Conservation (phyloP, 495 filamentous ascomycete genomes). For the Parmelia sp. region DNA sequence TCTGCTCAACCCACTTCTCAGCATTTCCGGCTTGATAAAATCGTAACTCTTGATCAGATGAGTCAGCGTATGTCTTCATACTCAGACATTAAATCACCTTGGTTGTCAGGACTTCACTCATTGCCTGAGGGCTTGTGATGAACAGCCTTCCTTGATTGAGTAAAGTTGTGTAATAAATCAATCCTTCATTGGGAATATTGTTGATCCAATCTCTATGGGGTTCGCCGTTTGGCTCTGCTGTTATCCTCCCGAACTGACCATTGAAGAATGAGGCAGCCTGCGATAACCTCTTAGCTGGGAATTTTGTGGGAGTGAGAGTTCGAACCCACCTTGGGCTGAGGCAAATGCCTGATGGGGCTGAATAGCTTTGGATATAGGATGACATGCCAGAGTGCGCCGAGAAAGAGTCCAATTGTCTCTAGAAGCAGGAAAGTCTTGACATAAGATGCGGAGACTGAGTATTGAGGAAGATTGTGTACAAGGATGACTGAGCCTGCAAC, state of each 20-base stretch:
- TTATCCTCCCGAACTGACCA: constrained; percentile 53
- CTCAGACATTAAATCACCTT: no score
- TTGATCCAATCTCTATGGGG: constrained; percentile 63
- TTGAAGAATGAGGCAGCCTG: constrained; percentile 25
- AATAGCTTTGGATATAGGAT: constrained; percentile 66
- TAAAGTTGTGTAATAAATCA: constrained; percentile 62
- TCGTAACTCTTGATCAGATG: constrained; percentile 76
- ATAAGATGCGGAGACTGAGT: constrained; percentile 13
- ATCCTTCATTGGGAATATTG: constrained; percentile 72
- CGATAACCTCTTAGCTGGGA: not conserved
- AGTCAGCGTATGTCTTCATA: no score
- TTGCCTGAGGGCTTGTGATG: constrained; percentile 55
- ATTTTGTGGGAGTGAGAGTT: not conserved
- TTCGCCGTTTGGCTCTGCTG: constrained; percentile 51
- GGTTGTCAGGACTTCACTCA: constrained; percentile 58
- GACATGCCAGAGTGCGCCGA: constrained; percentile 42
- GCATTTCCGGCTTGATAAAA: constrained; percentile 61
- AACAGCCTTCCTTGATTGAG: constrained; percentile 68
- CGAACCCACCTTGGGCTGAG: constrained; percentile 43
- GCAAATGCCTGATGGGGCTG: constrained; percentile 63
- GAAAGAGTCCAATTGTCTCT: constrained; percentile 25
- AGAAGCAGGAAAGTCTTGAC: constrained; percentile 22
- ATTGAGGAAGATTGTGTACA: constrained; percentile 16
- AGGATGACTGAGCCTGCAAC: constrained; percentile 13
- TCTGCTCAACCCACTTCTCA: constrained; percentile 52